Evolutionary conservation across 1,139 yeast species (phyloP).

Genomic region (Yamadazyma mexicana): DNA sequence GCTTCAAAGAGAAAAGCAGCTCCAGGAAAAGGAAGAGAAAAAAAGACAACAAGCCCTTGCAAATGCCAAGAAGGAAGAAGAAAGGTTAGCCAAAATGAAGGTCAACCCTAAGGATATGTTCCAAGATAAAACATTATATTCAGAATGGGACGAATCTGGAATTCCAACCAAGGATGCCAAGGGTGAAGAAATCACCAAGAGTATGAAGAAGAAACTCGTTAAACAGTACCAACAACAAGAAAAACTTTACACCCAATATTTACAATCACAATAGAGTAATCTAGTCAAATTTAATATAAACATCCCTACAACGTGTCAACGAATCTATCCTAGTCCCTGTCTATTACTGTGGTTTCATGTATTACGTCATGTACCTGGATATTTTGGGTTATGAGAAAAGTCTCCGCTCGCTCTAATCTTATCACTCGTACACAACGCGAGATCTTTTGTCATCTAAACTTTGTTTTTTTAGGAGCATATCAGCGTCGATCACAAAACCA

Average conservation of each 20-base stretch:
- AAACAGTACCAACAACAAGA: conserved; percentile 81
- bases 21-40: conserved; percentile 40
- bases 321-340: too few relatives aligned
- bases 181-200: conserved; percentile 88
- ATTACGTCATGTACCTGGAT: too few relatives aligned
- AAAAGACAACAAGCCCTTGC: conserved; percentile 39
- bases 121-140: conserved; percentile 51
- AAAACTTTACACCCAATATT: conserved; percentile 73
- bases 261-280: conserved; percentile 18
- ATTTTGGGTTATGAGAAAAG: background rate
- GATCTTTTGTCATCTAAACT: background rate
- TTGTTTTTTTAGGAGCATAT: background rate
- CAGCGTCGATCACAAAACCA: too few relatives aligned
- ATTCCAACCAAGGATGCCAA: conserved; percentile 73
- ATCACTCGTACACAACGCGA: background rate
- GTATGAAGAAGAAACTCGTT: conserved; percentile 75
- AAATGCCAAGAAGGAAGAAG: conserved; percentile 61
- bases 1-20: conserved; percentile 55
- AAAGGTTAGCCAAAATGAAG: conserved; percentile 68
- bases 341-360: too few relatives aligned
- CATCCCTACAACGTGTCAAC: too few relatives aligned
- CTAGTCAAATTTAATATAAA: too few relatives aligned
- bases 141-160: conserved; percentile 84
- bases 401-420: too few relatives aligned
- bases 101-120: conserved; percentile 73